phyloP scores from a whole-genome alignment of 1,284 basidiomycete genomes.

The Puccinia hordei region DNA sequence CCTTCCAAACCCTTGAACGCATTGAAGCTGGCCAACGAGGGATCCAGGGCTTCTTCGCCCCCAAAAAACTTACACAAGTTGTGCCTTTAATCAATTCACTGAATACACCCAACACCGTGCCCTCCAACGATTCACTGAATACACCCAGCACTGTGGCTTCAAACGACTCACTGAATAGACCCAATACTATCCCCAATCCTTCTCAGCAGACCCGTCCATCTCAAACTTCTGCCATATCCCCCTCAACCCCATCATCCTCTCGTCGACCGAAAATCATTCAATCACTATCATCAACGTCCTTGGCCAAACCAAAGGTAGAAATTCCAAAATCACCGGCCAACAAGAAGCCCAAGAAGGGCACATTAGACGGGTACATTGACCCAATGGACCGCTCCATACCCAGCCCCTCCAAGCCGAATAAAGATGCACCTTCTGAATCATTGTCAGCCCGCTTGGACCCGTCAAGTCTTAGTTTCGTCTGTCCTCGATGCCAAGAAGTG shows the following conservation, averaged over 20 bases:
- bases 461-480: not conserved
- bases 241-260: not conserved
- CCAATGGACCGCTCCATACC: too few relatives aligned
- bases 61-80: not conserved
- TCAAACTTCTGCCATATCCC: too few relatives aligned
- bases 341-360: conserved; percentile 1
- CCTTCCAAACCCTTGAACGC: conserved; percentile 37
- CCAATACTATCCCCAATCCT: not conserved
- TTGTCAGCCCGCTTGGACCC: not conserved
- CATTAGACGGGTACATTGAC: not conserved
- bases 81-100: not conserved
- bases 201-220: not conserved
- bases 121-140: not conserved
- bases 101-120: not conserved
- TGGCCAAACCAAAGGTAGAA: too few relatives aligned
- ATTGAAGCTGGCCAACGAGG: conserved; percentile 35
- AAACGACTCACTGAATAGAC: not conserved
- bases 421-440: not conserved
- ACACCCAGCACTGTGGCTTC: not conserved
- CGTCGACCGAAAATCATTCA: not conserved
- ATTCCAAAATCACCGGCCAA: not conserved
- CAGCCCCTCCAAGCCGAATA: too few relatives aligned
- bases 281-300: not conserved
- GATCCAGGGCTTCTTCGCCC: conserved; percentile 31
- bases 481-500: conserved; percentile 20